Base-by-base conservation (phyloP, 169 alveolate species). In the Eimeria necatrix region DNA sequence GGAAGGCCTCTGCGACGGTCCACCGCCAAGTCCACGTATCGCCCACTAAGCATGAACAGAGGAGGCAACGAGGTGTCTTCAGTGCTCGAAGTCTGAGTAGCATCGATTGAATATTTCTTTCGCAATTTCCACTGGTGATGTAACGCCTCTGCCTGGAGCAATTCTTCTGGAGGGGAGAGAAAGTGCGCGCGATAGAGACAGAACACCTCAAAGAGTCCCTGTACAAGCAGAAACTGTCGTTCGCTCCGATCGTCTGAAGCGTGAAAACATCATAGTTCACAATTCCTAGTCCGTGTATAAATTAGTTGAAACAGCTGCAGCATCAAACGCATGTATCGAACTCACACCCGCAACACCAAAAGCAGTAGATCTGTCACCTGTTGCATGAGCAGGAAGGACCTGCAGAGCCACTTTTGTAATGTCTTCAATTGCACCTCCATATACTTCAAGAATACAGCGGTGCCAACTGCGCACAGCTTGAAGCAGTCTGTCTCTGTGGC, bases 101-200 rank as follows among this genome's bases (percentile, higher is more conserved):
- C 22, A 18, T 61, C 92, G 46, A 18, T 41, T 60, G 92, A 60
- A 46, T 61, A 24, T 32, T 24, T 60, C 60, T 60, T 61, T 20
- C 80, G 76, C 49, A 32, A 59, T 80, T 85, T 56, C 92, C 92
- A 85, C 80, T 85, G 92, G 80, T 85, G 80, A 48, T 85, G 92
- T 81, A 85, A 10, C 92, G 92, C 80, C 92, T 85, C 92, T 18
- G 92, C 92, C 81, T 85, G 92, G 8, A 85, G 46, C 56, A 85
- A 49, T 52, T 20, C 80, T 7, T 71, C 92, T 61, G 92, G 92
- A 26, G 92, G 80, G 41, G 92, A 85, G 51, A 85, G 92, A 48
- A 85, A 60, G 81, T 85, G 92, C 80, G 92, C 48, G 49, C 92
- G 92, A 60, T 85, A 85, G 20, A 85, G 78, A 85, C 92, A 85